A percentile compares a stretch with the other conserved stretches of the same genome.
These are phyloP conservation scores for Irpex sp. DNA, from an alignment of 1,284 basidiomycete genomes.

Conservation along the genomic window DNA sequence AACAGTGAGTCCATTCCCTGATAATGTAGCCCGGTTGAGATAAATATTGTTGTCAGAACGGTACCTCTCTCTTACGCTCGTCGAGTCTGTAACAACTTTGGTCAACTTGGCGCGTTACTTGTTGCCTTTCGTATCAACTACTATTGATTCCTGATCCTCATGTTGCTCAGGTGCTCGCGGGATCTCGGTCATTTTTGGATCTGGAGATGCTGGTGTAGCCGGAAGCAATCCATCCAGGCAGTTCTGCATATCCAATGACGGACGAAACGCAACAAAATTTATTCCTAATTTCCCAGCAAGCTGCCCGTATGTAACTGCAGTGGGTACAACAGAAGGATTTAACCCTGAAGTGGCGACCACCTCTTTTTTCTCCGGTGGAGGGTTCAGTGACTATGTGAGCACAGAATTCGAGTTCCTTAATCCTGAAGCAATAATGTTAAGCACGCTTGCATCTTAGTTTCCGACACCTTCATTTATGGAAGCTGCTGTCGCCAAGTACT, in stretches of 20 bases:
- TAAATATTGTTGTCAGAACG: slow-evolving; percentile 16
- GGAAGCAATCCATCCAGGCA: slow-evolving; percentile 46
- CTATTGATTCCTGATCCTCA: slow-evolving; percentile 6
- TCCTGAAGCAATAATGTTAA: neutral
- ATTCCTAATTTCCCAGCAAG: slow-evolving; percentile 58
- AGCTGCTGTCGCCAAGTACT: slow-evolving; percentile 35
- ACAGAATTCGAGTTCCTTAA: neutral
- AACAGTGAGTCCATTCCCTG: slow-evolving; percentile 43
- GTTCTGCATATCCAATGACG: slow-evolving; percentile 58
- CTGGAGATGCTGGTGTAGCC: slow-evolving; percentile 72
- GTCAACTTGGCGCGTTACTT: slow-evolving; percentile 47
- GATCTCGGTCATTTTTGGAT: slow-evolving; percentile 56
- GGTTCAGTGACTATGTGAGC: slow-evolving; percentile 58
- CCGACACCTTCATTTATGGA: slow-evolving; percentile 54
- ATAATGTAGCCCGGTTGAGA: too few species aligned
- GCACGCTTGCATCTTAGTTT: slow-evolving; percentile 37
- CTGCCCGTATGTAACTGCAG: slow-evolving; percentile 53
- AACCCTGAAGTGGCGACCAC: neutral
- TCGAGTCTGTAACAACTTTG: slow-evolving; percentile 62
- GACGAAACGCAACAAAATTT: slow-evolving; percentile 49
- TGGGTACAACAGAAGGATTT: slow-evolving; percentile 57
- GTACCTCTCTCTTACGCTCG: slow-evolving; percentile 60
- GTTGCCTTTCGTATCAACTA: neutral
- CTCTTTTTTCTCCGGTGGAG: slow-evolving; percentile 55
- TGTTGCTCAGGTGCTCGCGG: slow-evolving; percentile 51